Evolutionary conservation across 805 yeast species (phyloP), one percentile per base, ranked within the genome.

Genomic region (Kodamaea leandrae): DNA sequence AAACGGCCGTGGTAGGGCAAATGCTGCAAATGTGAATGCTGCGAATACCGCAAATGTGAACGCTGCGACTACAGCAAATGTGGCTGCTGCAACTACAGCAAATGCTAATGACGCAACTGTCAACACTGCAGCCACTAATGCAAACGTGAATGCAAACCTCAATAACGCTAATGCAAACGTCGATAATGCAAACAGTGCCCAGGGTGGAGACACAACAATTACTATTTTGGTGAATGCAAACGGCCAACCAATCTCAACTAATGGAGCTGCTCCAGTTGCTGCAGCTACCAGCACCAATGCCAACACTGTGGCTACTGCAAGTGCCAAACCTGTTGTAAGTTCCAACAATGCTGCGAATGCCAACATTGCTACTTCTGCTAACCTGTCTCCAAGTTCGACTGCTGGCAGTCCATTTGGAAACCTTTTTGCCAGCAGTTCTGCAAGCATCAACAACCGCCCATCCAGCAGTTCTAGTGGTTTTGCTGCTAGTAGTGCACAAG

Each of bases 1-100:
- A n/a, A n/a, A n/a, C n/a, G n/a, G n/a, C n/a, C n/a, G n/a, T n/a
- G n/a, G n/a, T n/a, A n/a, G n/a, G n/a, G n/a, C n/a, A n/a, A n/a
- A n/a, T 21, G 24, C 6, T 21, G 24, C 9, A 21, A 9, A 9
- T 6, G 24, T 21, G 6, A 21, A 12, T 25, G 15, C 26, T 6
- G 28, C 5, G 20, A 14, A 5, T 28, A 14, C 28, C 21, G 40
- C 35, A 16, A 19, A 18, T 15, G 16, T 29, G 9, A 12, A 13
- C n/a, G 33, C 15, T 12, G 33, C 44, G 18, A 12, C 49, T 13
- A 32, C 41, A 25, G 19, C 40, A n/a, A 16, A 36, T 6, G 37
- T 21, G n/a, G 36, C 41, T 16, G 36, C 41, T 32, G 39, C 40
- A 25, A 23, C 42, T 13, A 17, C 26, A 15, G 18, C 20, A 30